Conservation (phyloP, 108 stramenopile species). For the Cyclotella kingstonii region DNA sequence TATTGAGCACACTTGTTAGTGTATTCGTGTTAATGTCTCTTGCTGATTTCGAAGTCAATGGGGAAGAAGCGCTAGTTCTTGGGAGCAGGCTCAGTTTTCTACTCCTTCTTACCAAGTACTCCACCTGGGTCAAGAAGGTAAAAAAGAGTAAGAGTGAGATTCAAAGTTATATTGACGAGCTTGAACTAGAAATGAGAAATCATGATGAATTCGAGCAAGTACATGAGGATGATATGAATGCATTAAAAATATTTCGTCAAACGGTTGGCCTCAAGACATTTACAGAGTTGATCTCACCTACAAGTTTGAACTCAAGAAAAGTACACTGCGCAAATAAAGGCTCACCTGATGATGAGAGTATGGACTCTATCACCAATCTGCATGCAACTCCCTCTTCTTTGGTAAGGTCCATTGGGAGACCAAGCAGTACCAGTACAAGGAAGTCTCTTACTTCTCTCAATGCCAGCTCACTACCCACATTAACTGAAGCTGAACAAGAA, state of each 20-base stretch:
- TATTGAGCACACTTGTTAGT: background rate
- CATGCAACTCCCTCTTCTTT: constrained; percentile 9
- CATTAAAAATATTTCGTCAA: constrained; percentile 51
- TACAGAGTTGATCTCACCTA: background rate
- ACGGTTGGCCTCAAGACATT: constrained; percentile 50
- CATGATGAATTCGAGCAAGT: constrained; percentile 77
- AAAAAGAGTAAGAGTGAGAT: constrained; percentile 49
- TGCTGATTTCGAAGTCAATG: constrained; percentile 10
- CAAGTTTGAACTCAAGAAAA: background rate
- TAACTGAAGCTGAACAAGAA: constrained; percentile 6
- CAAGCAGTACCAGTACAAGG: constrained; percentile 3
- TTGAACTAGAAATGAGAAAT: constrained; percentile 54
- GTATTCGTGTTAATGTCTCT: background rate
- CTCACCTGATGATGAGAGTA: constrained; percentile 4
- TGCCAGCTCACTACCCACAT: constrained; percentile 5
- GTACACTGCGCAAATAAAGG: background rate
- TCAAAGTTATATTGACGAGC: constrained; percentile 45
- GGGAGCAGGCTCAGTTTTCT: constrained; percentile 83
- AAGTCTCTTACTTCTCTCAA: constrained; percentile 7
- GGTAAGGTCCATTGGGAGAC: constrained; percentile 1
- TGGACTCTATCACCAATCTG: constrained; percentile 7
- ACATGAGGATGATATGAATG: constrained; percentile 64
- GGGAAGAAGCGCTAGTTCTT: constrained; percentile 60
- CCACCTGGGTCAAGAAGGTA: constrained; percentile 59
- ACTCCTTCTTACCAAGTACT: constrained; percentile 57